Evolutionary conservation across 2,329 filamentous ascomycete genomes (phyloP), one percentile per base, ranked within the genome.

Genomic region (Coleophoma crateriformis): DNA sequence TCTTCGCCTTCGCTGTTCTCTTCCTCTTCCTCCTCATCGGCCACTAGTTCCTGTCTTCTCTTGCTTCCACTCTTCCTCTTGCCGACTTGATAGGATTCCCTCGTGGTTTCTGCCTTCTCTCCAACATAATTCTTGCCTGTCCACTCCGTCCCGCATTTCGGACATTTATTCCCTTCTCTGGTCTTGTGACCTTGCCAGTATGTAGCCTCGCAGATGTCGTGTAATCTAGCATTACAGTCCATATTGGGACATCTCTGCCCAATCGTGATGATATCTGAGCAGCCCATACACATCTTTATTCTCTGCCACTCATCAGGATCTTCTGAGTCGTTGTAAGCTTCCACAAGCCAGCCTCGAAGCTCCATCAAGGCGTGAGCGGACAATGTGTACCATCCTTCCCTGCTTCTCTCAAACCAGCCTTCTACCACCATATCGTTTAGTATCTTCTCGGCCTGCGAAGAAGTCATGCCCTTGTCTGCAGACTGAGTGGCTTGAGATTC

Each of bases 281-380:
- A 99, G 0, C 88, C 90, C 62, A 87, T 81, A 65, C 94, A 99
- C 54, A 84, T 82, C 70, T 94, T 95, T 65, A 99, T 87, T 54
- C 83, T 82, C 63, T 89, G 79, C 74, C 79, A 82, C 33, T 81
- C 81, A n/a, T 73, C 71, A 1, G 71, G 68, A 1, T 72, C 69
- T 10, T 81, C 81, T 1, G 81, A 78, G 49, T 95, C 88, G 63
- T 99, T 97, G 68, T 96, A 99, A 27, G 86, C 89, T 47, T 88
- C 87, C n/a, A 89, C 71, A 45, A 99, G 76, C 84, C 91, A 97
- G 2, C 79, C 76, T 50, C 86, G 78, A 50, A 99, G 71, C 72
- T 99, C 94, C 75, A 97, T 82, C 57, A 99, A 71, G 2, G 83
- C 86, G 8, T 92, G 79, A 3, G 90, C 81, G 46, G 84, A 85